Conservation (phyloP, 1,284 basidiomycete genomes). For the Ceratobasidium sp. region DNA sequence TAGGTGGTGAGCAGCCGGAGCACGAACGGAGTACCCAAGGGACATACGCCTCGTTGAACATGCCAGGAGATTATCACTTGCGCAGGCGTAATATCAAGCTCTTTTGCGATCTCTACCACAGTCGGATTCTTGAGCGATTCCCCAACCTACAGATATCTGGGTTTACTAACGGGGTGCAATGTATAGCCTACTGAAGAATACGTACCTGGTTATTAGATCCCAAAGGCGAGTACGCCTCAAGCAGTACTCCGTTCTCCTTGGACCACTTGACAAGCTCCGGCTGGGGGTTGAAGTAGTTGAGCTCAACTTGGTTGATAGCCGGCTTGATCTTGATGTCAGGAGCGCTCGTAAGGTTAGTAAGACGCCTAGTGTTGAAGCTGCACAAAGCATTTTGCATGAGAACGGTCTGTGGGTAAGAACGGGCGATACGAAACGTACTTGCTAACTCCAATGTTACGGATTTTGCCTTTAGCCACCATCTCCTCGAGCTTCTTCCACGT, state of each 20-base stretch:
- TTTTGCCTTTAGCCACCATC: slow-evolving; percentile 60
- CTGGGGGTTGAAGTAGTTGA: slow-evolving; percentile 87
- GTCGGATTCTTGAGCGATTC: slow-evolving; percentile 41
- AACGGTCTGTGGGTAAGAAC: not conserved
- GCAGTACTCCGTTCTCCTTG: slow-evolving; percentile 72
- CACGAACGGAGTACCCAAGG: not conserved
- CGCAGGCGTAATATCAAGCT: slow-evolving; percentile 80
- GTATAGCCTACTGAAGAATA: slow-evolving; percentile 69
- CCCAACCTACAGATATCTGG: slow-evolving; percentile 26
- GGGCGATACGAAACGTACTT: slow-evolving; percentile 55
- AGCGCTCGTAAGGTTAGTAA: slow-evolving; percentile 75
- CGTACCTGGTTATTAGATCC: slow-evolving; percentile 70
- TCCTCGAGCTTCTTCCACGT: slow-evolving; percentile 65
- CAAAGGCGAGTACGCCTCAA: slow-evolving; percentile 85
- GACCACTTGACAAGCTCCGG: slow-evolving; percentile 82
- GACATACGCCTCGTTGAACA: slow-evolving; percentile 78
- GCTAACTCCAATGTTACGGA: slow-evolving; percentile 62
- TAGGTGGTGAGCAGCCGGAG: not conserved
- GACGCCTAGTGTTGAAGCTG: slow-evolving; percentile 71
- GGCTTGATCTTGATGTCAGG: slow-evolving; percentile 64
- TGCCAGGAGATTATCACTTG: slow-evolving; percentile 86
- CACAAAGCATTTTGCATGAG: slow-evolving; percentile 14
- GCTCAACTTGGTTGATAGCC: slow-evolving; percentile 86
- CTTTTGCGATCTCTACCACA: slow-evolving; percentile 70
- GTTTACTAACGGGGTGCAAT: slow-evolving; percentile 48